A percentile compares a stretch with the other conserved stretches of the same genome.
Conservation (phyloP, 176 grass and related monocot genomes). For the Miscanthus lutarioriparius region DNA sequence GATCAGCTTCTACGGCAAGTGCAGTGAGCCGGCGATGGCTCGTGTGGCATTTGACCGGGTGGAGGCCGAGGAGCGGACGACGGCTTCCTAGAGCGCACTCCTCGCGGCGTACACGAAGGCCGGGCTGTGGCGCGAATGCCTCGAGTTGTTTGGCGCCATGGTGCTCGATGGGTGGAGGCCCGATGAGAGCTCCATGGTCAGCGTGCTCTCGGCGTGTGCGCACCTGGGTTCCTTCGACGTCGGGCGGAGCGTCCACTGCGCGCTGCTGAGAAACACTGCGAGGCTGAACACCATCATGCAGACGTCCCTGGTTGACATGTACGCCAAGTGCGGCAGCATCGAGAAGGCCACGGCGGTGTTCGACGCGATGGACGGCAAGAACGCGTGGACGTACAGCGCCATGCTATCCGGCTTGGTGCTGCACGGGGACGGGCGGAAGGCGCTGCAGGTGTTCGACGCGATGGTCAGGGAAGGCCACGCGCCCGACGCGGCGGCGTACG, state of each 20-base stretch:
- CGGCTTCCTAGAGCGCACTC: slow-evolving; percentile 73
- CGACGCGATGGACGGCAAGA: slow-evolving; percentile 47
- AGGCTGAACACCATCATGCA: slow-evolving; percentile 58
- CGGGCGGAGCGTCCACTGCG: slow-evolving; percentile 61
- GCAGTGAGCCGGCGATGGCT: slow-evolving; percentile 47
- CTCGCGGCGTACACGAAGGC: slow-evolving; percentile 52
- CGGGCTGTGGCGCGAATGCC: slow-evolving; percentile 50
- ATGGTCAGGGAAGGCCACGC: slow-evolving; percentile 54
- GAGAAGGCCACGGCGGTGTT: slow-evolving; percentile 55
- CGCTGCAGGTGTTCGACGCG: slow-evolving; percentile 57
- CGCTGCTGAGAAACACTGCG: slow-evolving; percentile 53
- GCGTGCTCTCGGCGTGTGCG: slow-evolving; percentile 58
- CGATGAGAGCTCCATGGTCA: slow-evolving; percentile 76
- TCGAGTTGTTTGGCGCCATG: slow-evolving; percentile 60
- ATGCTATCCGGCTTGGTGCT: slow-evolving; percentile 65
- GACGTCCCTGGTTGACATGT: slow-evolving; percentile 79
- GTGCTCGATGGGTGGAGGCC: slow-evolving; percentile 39
- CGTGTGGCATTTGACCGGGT: slow-evolving; percentile 47
- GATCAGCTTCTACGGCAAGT: slow-evolving; percentile 81
- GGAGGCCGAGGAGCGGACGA: slow-evolving; percentile 34
- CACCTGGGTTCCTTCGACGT: slow-evolving; percentile 57
- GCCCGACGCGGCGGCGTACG: slow-evolving; percentile 68
- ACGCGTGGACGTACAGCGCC: slow-evolving; percentile 59
- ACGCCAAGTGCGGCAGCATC: slow-evolving; percentile 64
- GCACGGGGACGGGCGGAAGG: slow-evolving; percentile 56